Conservation (phyloP, 257 asterid genomes). For the Solanum piurae region DNA sequence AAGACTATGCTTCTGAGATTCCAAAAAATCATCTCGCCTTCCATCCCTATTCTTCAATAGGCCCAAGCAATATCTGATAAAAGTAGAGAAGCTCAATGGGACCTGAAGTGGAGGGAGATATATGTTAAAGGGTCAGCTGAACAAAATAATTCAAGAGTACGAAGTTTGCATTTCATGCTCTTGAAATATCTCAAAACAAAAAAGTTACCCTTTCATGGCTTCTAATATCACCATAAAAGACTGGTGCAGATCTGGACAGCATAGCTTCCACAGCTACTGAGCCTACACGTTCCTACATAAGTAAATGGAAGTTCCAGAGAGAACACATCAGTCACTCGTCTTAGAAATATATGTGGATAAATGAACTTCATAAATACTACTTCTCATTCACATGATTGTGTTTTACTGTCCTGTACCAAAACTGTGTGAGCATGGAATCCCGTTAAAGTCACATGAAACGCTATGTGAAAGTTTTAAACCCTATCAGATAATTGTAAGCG, state of each 20-base stretch:
- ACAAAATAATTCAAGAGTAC: not conserved
- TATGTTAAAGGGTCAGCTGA: not conserved
- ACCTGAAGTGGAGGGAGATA: constrained; percentile 35
- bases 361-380: not conserved
- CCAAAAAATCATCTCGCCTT: constrained; percentile 15
- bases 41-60: constrained; percentile 21
- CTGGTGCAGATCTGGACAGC: constrained; percentile 79
- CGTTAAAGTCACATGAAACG: not conserved
- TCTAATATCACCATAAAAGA: constrained; percentile 87
- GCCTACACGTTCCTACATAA: constrained; percentile 53
- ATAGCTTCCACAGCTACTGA: constrained; percentile 71
- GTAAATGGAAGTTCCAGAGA: constrained; percentile 2
- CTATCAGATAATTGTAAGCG: not conserved
- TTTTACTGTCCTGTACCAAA: not conserved
- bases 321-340: not conserved
- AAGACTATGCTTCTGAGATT: constrained; percentile 18
- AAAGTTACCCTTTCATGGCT: constrained; percentile 78
- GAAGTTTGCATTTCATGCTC: not conserved
- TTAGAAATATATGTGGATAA: not conserved
- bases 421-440: not conserved
- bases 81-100: constrained; percentile 60
- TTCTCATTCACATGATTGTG: not conserved
- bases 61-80: constrained; percentile 71
- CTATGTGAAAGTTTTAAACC: not conserved
- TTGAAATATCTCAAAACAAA: not conserved